Conservation (phyloP, 768 basidiomycete species). For the Boletus pseudopeckii region DNA sequence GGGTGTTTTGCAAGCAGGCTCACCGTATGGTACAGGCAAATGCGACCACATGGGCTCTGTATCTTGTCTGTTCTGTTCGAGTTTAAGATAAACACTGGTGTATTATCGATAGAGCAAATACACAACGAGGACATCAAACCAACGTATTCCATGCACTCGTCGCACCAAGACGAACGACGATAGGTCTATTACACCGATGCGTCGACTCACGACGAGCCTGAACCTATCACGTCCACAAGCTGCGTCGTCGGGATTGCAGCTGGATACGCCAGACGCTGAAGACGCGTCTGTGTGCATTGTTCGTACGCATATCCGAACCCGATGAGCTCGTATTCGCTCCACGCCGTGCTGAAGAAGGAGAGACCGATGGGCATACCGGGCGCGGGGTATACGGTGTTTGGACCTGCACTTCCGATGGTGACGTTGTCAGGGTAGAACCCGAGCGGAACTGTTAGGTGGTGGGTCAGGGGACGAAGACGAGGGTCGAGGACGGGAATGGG, state of each 20-base stretch:
- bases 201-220: background rate
- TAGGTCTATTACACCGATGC: too few relatives aligned
- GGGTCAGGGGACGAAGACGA: background rate
- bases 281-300: constrained; percentile 53
- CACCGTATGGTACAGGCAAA: too few relatives aligned
- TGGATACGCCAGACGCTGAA: constrained; percentile 45
- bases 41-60: too few relatives aligned
- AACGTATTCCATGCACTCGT: background rate
- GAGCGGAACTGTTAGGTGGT: constrained; percentile 29
- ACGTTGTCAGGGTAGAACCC: constrained; percentile 37
- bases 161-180: background rate
- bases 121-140: background rate
- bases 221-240: constrained; percentile 33
- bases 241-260: constrained; percentile 58
- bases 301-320: constrained; percentile 45
- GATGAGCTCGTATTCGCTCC: constrained; percentile 41
- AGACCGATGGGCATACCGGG: constrained; percentile 43
- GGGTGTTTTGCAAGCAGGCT: too few relatives aligned
- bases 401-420: constrained; percentile 34
- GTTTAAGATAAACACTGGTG: background rate
- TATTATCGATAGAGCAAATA: background rate
- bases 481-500: too few relatives aligned
- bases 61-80: background rate
- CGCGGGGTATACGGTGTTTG: constrained; percentile 28
- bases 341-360: constrained; percentile 43